These are phyloP conservation scores for Harringtonia aguacate DNA, from an alignment of 2,329 filamentous ascomycete species.

Conservation along the genomic window DNA sequence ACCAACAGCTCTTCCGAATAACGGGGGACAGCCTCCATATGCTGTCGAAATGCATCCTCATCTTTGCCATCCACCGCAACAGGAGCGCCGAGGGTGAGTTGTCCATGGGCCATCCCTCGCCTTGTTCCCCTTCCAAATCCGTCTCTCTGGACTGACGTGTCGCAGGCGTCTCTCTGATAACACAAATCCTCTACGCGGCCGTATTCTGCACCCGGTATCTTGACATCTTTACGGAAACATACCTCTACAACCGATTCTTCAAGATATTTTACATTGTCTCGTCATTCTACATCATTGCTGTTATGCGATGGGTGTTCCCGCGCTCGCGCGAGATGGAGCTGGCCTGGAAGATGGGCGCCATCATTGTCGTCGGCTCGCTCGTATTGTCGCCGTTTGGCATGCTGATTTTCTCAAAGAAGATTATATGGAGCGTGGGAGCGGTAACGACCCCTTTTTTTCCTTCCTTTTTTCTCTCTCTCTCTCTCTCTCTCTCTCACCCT, in stretches of 20 bases:
- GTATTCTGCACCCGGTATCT: slow-evolving; percentile 85
- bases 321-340: slow-evolving; percentile 83
- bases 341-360: slow-evolving; percentile 82
- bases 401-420: slow-evolving; percentile 49
- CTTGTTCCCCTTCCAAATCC: too few relatives aligned
- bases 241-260: slow-evolving; percentile 64
- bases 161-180: slow-evolving; percentile 78
- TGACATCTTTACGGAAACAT: slow-evolving; percentile 56
- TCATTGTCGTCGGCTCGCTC: slow-evolving; percentile 54
- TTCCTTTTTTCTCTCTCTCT: slow-evolving; percentile 6
- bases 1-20: slow-evolving; percentile 54
- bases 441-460: slow-evolving; percentile 25
- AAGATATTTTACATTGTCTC: slow-evolving; percentile 84
- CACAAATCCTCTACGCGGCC: slow-evolving; percentile 73
- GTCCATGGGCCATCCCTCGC: slow-evolving; percentile 3
- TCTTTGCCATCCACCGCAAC: slow-evolving; percentile 83
- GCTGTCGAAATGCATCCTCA: slow-evolving; percentile 78
- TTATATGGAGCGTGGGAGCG: slow-evolving; percentile 35
- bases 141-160: neutral
- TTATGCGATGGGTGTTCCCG: slow-evolving; percentile 81
- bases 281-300: slow-evolving; percentile 72
- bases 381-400: slow-evolving; percentile 62
- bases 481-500: too few relatives aligned
- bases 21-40: slow-evolving; percentile 78
- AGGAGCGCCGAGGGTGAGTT: slow-evolving; percentile 66